phyloP scores from a whole-genome alignment of 495 filamentous ascomycete genomes.

The Massariosphaeria phaeospora region DNA sequence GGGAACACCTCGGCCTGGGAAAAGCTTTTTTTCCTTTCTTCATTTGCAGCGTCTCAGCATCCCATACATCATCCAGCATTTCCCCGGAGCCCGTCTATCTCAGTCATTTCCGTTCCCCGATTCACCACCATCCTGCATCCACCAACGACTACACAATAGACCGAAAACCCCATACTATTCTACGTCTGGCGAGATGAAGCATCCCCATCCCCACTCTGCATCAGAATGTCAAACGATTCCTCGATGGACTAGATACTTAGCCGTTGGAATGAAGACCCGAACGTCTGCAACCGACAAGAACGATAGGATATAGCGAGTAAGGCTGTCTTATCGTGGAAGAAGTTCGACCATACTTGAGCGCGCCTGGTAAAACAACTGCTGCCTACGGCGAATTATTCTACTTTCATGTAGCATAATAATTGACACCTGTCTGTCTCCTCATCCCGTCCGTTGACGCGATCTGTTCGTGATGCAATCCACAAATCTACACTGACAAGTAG shows the following conservation, averaged over 20 bases:
- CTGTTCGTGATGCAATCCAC: too few relatives aligned
- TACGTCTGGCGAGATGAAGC: constrained; percentile 7
- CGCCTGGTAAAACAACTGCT: too few relatives aligned
- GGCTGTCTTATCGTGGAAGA: not conserved
- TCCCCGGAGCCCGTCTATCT: constrained; percentile 18
- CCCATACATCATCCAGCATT: constrained; percentile 21
- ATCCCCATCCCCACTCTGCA: constrained; percentile 27
- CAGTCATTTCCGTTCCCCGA: constrained; percentile 15
- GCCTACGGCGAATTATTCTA: too few relatives aligned
- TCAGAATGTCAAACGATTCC: not conserved
- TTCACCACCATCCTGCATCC: not conserved
- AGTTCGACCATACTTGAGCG: too few relatives aligned
- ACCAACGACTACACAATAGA: not conserved
- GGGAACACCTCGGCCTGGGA: not conserved
- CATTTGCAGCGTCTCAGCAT: constrained; percentile 15
- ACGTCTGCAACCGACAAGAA: not conserved
- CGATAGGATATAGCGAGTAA: not conserved
- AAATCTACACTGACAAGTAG: too few relatives aligned
- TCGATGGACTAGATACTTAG: not conserved
- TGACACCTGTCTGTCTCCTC: too few relatives aligned
- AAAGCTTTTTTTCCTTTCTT: not conserved
- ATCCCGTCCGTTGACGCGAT: too few relatives aligned
- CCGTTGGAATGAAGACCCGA: not conserved
- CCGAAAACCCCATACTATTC: not conserved
- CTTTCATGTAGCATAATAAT: too few relatives aligned